Conservation (phyloP, 2,329 filamentous ascomycete genomes). For the Daldinia eschscholtzii region DNA sequence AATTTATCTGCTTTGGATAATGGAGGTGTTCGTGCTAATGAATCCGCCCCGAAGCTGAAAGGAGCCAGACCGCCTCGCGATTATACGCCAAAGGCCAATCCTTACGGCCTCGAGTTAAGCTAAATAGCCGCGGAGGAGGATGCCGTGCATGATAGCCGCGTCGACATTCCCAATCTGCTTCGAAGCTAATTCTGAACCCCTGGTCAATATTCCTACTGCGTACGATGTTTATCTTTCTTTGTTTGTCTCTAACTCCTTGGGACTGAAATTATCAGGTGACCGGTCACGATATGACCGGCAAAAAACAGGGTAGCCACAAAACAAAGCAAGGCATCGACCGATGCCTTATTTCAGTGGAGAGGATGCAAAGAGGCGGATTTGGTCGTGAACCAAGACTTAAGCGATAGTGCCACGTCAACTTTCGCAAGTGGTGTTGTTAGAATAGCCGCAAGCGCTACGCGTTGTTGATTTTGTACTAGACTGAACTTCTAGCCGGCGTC, state of each 20-base stretch:
- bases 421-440: conserved; percentile 6
- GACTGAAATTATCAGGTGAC: conserved; percentile 27
- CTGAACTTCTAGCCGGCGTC: background rate
- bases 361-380: conserved; percentile 12
- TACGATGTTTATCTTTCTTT: conserved; percentile 4
- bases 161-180: conserved; percentile 14
- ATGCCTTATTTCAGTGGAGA: conserved; percentile 3
- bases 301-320: conserved; percentile 3
- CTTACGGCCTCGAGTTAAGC: conserved; percentile 14
- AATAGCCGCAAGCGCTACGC: conserved; percentile 23
- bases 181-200: background rate
- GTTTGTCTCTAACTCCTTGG: conserved; percentile 14
- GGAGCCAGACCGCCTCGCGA: conserved; percentile 11
- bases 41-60: conserved; percentile 17
- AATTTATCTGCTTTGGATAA: conserved; percentile 21
- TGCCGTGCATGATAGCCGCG: conserved; percentile 18
- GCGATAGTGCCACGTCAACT: conserved; percentile 31
- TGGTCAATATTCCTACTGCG: background rate
- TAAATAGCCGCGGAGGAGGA: conserved; percentile 24
- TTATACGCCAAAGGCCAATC: conserved; percentile 16
- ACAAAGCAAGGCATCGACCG: conserved; percentile 17
- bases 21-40: conserved; percentile 10
- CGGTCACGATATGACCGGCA: conserved; percentile 9
- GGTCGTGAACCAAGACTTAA: background rate
- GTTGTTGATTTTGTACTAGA: background rate